Conservation (phyloP, 495 filamentous ascomycete genomes). For the Cladorrhinum samala region DNA sequence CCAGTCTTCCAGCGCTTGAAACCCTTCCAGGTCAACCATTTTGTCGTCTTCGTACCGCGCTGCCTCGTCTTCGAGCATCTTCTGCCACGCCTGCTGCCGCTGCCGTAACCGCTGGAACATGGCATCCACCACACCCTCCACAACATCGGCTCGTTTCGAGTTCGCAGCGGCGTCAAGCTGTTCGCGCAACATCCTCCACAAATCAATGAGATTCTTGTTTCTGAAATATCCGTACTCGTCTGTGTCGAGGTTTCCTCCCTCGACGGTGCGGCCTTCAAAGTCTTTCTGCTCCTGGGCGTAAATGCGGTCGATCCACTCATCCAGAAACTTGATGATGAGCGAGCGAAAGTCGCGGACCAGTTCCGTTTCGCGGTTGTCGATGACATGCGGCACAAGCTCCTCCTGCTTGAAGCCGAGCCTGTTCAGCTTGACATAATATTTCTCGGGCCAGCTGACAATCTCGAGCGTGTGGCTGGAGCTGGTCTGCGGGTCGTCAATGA, state of each 20-base stretch:
- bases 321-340: constrained; percentile 88
- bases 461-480: constrained; percentile 73
- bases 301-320: constrained; percentile 96
- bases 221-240: constrained; percentile 84
- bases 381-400: constrained; percentile 71
- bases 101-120: constrained; percentile 81
- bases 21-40: constrained; percentile 65
- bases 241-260: constrained; percentile 67
- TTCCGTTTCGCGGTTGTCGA: constrained; percentile 82
- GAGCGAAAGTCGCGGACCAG: constrained; percentile 88
- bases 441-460: constrained; percentile 91
- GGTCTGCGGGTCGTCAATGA: constrained; percentile 75
- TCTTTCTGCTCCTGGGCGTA: constrained; percentile 69
- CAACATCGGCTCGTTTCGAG: constrained; percentile 76
- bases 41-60: constrained; percentile 57
- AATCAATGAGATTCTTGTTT: constrained; percentile 80
- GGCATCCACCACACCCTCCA: constrained; percentile 87
- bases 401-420: constrained; percentile 72
- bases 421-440: constrained; percentile 92
- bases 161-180: constrained; percentile 75
- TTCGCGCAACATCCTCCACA: constrained; percentile 97
- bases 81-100: constrained; percentile 79
- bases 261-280: constrained; percentile 68
- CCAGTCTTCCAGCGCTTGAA: constrained; percentile 83
- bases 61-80: constrained; percentile 81